Evolutionary conservation across 2,329 filamentous ascomycete species (phyloP), one percentile per base, ranked within the genome.

Genomic region (Trichoderma asperellum): DNA sequence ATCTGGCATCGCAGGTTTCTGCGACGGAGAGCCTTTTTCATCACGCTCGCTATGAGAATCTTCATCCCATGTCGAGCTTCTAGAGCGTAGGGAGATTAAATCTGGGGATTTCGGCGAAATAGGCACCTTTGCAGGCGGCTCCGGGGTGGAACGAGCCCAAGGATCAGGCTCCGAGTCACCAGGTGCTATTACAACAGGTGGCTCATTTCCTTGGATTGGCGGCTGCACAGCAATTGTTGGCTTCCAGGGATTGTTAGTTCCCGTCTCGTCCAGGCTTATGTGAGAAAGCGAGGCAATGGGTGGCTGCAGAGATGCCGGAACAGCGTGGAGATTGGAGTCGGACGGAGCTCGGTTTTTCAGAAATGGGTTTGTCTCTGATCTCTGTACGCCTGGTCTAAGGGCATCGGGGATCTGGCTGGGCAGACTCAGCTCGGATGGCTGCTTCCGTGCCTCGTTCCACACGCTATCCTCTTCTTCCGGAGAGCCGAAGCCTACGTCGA

Each of bases 301-400:
- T 7, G 78, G 75, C 14, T 69, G 68, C 7, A 55, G 52, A 8
- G 65, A 56, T 5, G 53, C 35, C 37, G 69, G 53, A 11, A 27
- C 21, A 24, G 66, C 35, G n/a, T 56, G 27, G 24, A 56, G n/a
- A 8, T 47, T 65, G 34, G 66, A 18, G 7, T 59, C 59, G 40
- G 29, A 72, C 4, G 81, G 69, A 4, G 78, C 78, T 72, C 85
- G 85, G 68, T 84, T 83, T 70, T 84, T 85, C 27, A 81, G 73
- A 75, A 88, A 88, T 0, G 86, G 86, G 65, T 88, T 88, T 24
- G 85, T 87, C 68, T 84, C 81, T 32, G 75, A 73, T 47, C 78
- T 77, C 10, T 74, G 73, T 14, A 70, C 74, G 63, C 77, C 79
- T 29, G 82, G 80, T 40, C 74, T 77, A 63, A 81, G 73, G 2